Evolutionary conservation across 257 asterid species (phyloP), one percentile per base, ranked within the genome.

Genomic region (Lycium barbarum): DNA sequence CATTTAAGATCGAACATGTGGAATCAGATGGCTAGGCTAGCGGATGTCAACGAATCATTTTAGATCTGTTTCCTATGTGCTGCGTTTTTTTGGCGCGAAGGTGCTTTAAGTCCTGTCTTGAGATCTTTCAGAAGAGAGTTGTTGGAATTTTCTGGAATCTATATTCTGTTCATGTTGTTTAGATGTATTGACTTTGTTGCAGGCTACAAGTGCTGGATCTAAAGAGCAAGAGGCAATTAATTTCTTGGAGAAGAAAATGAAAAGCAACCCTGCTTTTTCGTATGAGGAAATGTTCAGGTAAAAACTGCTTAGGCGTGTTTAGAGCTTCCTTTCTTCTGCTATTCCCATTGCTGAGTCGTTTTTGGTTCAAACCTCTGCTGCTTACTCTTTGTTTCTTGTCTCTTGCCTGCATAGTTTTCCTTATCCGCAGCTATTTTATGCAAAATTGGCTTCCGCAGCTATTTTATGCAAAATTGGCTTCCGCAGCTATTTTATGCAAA

Each of bases 151-250:
- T 12, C 43, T 40, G 43, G 55, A 51, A 51, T 10, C 12, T 51
- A 8, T 53, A 53, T 53, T 53, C 5, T 53, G 58, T 53, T 53
- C 58, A 53, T 53, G 58, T 53, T 14, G 17, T 58, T 58, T n/a
- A 15, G 65, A 58, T 6, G 26, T 58, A 55, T 55, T 55, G n/a
- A 55, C n/a, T 55, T 55, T 14, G 61, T 85, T 49, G 85, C 83
- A 95, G 99, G 99, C 99, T 79, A 93, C 98, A 70, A 95, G 99
- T 88, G 97, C 98, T 67, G 98, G 99, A 85, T 89, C 95, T 35
- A 95, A 95, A 89, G 99, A 95, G 84, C 99, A 95, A 92, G 99
- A 94, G 87, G 99, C 98, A 57, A 92, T 95, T 68, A 95, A 95
- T 80, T 94, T 95, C 87, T 84, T 95, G 82, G 99, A 95, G 89